These are phyloP conservation scores for Hypocreales sp. DNA, from an alignment of 2,329 filamentous ascomycete species.

Conservation along the genomic window DNA sequence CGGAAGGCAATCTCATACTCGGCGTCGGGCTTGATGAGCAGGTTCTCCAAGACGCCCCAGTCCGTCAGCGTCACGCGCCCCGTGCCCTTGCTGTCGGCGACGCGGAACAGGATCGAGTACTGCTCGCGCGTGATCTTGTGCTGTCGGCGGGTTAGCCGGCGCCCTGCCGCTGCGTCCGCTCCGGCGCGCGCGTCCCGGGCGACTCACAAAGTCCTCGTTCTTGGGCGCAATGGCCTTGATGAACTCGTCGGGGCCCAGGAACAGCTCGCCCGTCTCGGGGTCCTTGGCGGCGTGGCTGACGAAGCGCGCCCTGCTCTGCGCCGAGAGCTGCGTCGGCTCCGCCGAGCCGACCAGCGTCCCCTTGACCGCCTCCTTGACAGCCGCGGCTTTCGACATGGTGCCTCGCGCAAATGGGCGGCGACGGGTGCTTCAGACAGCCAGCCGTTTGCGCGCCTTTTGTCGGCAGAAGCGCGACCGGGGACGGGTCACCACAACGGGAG, in stretches of 20 bases:
- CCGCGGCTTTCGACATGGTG: conserved; percentile 24
- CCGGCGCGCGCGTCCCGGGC: background rate
- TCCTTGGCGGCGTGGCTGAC: conserved; percentile 62
- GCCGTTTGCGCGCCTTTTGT: no score
- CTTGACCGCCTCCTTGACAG: conserved; percentile 58
- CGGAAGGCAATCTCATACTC: conserved; percentile 99
- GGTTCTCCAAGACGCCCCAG: conserved; percentile 88
- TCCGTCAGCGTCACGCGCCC: conserved; percentile 69
- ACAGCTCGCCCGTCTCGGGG: conserved; percentile 57
- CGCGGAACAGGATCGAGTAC: conserved; percentile 81
- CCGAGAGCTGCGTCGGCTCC: conserved; percentile 47
- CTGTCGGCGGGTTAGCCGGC: conserved; percentile 27
- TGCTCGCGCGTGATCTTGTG: conserved; percentile 97
- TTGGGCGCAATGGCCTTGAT: conserved; percentile 77
- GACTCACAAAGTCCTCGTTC: conserved; percentile 78
- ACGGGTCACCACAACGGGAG: no score
- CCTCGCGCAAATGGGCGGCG: background rate
- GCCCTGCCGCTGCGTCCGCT: background rate
- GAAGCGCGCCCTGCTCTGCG: conserved; percentile 64
- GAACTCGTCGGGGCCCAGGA: conserved; percentile 76
- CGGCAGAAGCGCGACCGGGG: no score
- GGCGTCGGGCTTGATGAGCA: conserved; percentile 85
- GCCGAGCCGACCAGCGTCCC: conserved; percentile 57
- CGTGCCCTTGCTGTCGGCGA: conserved; percentile 65
- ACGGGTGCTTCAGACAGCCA: background rate